Conservation (phyloP, 257 asterid genomes). For the Pogostemon cablin region DNA sequence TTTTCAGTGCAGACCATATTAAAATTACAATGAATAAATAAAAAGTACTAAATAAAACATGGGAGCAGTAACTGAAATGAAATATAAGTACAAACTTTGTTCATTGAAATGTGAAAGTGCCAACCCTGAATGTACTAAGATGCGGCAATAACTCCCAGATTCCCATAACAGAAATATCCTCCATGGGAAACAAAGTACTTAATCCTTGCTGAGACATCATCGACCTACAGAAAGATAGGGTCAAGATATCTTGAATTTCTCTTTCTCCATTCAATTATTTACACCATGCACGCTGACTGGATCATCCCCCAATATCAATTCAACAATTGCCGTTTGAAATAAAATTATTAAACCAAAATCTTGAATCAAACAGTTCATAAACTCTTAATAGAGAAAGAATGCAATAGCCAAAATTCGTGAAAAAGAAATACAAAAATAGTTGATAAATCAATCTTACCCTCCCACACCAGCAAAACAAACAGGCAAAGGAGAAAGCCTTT, state of each 20-base stretch:
- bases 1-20: slow-evolving; percentile 34
- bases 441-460: slow-evolving; percentile 53
- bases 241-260: slow-evolving; percentile 15
- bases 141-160: slow-evolving; percentile 92
- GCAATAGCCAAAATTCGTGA: neutral
- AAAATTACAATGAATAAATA: slow-evolving; percentile 19
- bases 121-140: slow-evolving; percentile 74
- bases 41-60: neutral
- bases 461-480: slow-evolving; percentile 86
- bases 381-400: neutral
- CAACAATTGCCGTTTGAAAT: too few relatives aligned
- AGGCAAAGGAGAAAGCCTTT: slow-evolving; percentile 65
- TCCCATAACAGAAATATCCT: slow-evolving; percentile 94
- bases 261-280: slow-evolving; percentile 28
- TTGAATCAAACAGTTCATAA: neutral
- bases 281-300: neutral
- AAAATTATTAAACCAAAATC: neutral
- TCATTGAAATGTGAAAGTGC: slow-evolving; percentile 33
- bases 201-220: slow-evolving; percentile 80
- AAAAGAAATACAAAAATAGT: neutral
- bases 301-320: neutral
- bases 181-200: slow-evolving; percentile 72
- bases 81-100: neutral
- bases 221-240: slow-evolving; percentile 42
- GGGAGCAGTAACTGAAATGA: slow-evolving; percentile 20